Evolutionary conservation across 208 protist genomes (phyloP).

Genomic region (Herpetomonas samuelpessoai): DNA sequence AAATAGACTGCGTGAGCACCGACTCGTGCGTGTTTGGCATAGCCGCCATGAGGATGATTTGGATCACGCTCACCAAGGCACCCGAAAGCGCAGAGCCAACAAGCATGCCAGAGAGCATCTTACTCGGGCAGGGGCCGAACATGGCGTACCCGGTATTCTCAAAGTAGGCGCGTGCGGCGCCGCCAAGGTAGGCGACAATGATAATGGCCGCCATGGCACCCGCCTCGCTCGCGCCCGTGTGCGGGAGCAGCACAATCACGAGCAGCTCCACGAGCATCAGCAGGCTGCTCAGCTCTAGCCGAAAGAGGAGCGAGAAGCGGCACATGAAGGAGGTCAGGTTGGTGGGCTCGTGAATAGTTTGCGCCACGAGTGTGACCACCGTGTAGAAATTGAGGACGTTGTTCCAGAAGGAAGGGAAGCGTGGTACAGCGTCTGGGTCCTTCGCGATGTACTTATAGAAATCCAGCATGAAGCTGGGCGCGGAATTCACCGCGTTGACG

Average conservation of each 20-base stretch:
- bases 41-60: conserved; percentile 67
- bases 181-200: conserved; percentile 59
- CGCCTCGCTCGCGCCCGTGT: conserved; percentile 27
- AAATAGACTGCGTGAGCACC: conserved; percentile 48
- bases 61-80: conserved; percentile 57
- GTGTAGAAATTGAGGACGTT: conserved; percentile 81
- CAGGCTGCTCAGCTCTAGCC: conserved; percentile 40
- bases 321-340: conserved; percentile 73
- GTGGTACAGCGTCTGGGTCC: conserved; percentile 24
- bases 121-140: conserved; percentile 67
- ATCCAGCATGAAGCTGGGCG: conserved; percentile 81
- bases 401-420: conserved; percentile 49
- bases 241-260: conserved; percentile 53
- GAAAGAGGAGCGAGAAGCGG: conserved; percentile 67
- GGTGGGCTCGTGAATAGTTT: conserved; percentile 65
- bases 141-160: conserved; percentile 90
- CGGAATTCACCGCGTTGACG: conserved; percentile 85
- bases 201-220: conserved; percentile 71
- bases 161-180: conserved; percentile 70
- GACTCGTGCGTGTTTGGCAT: conserved; percentile 53
- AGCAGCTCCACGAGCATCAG: conserved; percentile 67
- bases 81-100: conserved; percentile 64
- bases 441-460: conserved; percentile 75
- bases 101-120: conserved; percentile 69
- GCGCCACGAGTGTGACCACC: conserved; percentile 69